phyloP scores from a whole-genome alignment of 257 asterid genomes.

The Henckelia pumila region DNA sequence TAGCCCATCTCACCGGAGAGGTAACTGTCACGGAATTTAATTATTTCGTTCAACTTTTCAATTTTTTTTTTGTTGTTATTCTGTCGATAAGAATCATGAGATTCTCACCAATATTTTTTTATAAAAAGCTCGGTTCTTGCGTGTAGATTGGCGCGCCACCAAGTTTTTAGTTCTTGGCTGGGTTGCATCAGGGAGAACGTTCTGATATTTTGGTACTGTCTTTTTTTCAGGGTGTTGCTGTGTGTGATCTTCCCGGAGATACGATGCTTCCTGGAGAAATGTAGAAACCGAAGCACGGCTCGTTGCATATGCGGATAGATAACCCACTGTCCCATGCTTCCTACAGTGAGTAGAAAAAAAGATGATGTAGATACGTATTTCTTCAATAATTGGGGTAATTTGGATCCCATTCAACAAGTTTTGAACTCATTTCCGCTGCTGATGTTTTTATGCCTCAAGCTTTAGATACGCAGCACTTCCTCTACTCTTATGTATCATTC shows the following conservation, averaged over 20 bases:
- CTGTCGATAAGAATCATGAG: neutral
- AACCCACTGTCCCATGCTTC: neutral
- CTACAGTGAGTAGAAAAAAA: neutral
- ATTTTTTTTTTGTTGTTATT: neutral
- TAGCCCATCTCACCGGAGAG: conserved; percentile 98
- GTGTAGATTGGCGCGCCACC: neutral
- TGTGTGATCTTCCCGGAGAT: conserved; percentile 93
- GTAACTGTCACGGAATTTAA: conserved; percentile 27
- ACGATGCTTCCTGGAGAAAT: conserved; percentile 99
- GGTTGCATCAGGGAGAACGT: neutral
- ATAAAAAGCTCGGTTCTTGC: neutral
- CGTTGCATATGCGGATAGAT: neutral
- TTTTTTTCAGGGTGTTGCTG: conserved; percentile 65
- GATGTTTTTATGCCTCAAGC: neutral
- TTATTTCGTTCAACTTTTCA: neutral
- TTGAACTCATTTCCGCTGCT: conserved; percentile 5
- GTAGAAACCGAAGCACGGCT: conserved; percentile 27
- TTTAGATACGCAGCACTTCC: neutral
- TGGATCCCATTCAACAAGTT: conserved; percentile 21
- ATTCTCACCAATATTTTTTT: neutral
- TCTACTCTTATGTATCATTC: neutral
- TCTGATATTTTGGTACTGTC: neutral
- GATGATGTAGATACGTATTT: conserved; percentile 17
- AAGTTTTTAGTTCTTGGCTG: neutral
- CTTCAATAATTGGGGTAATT: conserved; percentile 23